Base-by-base conservation (phyloP, 768 basidiomycete species). In the Tylopilus sp. region DNA sequence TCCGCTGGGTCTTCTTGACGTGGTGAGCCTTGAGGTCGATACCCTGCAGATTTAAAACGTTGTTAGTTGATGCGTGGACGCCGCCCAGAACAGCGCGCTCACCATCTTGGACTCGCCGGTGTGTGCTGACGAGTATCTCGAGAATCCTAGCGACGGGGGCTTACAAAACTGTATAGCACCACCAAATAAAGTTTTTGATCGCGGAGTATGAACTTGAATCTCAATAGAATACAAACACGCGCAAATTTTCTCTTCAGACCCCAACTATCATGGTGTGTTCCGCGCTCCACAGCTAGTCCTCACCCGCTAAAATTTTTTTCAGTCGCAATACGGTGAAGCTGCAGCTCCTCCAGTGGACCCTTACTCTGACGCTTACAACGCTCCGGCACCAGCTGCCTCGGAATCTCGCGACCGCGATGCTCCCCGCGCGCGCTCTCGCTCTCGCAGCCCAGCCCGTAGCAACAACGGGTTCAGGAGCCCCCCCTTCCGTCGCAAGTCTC, bases 1-100 rank as follows among this genome's bases (percentile, higher is more conserved):
- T 89, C 60, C 97, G 86, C 69, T 84, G 78, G 64, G 94, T 85
- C 84, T 97, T 98, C 87, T 90, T 96, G 86, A 97, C 95, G 86
- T 99, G 96, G 82, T 98, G 96, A 75, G 80, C 78, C 73, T 81
- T 80, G 76, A 98, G 84, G 78, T 97, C 94, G 76, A 97, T 96
- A 87, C 93, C 94, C 94, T 92, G 71, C 14, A 34, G 42, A 55
- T 22, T 19, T 8, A 17, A 2, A 40, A 31, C 24, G 22, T 48
- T 42, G 37, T 69, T 42, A 62, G 48, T 61, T 50, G 45, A 40
- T 45, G 26, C 42, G 47, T 62, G 44, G 60, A 56, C 65, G 59
- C 61, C 63, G 62, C 48, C 54, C 59, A 54, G 63, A 61, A 79
- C 74, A 68, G 66, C 73, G 78, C 75, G 76, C 87, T 86, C 80